A percentile compares a stretch with the other conserved stretches of the same genome.
Evolutionary conservation across 2,329 filamentous ascomycete species (phyloP).

Genomic region (Colletotrichum chrysophilum): DNA sequence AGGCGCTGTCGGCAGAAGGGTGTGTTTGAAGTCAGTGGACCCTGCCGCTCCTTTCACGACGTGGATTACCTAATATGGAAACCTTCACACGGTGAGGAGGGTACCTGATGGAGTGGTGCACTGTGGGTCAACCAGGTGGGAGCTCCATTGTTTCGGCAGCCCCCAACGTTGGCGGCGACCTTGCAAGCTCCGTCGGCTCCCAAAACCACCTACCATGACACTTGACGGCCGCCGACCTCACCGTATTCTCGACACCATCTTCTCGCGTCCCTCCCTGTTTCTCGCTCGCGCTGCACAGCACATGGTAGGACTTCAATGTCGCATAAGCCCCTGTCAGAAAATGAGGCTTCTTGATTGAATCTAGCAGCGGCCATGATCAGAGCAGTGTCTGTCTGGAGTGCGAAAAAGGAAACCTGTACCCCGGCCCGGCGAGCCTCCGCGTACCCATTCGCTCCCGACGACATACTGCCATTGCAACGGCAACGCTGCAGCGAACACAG

Average conservation of each 20-base stretch:
- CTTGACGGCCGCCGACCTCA: neutral
- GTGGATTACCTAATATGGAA: neutral
- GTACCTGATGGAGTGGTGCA: too few relatives aligned
- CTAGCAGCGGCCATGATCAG: slow-evolving; percentile 16
- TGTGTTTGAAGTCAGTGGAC: neutral
- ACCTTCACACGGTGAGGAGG: neutral
- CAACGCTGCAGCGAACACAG: neutral
- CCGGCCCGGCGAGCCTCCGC: neutral
- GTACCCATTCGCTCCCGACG: neutral
- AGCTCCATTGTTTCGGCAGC: neutral
- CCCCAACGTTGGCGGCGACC: neutral
- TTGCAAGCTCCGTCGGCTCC: neutral
- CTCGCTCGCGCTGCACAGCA: neutral
- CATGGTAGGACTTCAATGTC: neutral
- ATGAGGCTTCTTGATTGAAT: neutral
- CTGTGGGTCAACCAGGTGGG: neutral
- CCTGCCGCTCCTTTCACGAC: neutral
- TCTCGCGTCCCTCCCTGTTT: neutral
- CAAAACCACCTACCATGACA: neutral
- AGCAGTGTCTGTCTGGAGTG: neutral
- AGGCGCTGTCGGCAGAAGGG: neutral
- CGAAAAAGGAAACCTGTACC: slow-evolving; percentile 4
- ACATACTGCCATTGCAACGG: slow-evolving; percentile 1
- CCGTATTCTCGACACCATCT: neutral
- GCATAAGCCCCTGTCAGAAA: neutral